Evolutionary conservation across 805 yeast genomes (phyloP).

Genomic region (Candida nonsorbophila): DNA sequence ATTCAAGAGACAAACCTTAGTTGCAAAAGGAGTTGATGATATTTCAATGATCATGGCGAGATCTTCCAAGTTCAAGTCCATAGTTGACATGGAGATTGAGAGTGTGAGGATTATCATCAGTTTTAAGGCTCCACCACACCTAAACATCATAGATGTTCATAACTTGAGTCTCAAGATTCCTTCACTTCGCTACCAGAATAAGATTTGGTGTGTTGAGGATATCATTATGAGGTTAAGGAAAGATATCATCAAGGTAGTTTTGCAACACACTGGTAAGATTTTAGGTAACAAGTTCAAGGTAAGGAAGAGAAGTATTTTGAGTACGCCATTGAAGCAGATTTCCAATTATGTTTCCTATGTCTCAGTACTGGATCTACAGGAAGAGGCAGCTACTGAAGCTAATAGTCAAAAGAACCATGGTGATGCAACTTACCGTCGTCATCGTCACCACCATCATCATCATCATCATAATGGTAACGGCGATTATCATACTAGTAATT

Average conservation of each 20-base stretch:
- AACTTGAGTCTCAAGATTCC: conserved; percentile 68
- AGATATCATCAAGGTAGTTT: conserved; percentile 51
- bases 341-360: conserved; percentile 31
- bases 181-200: conserved; percentile 36
- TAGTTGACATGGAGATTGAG: conserved; percentile 30
- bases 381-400: conserved; percentile 7
- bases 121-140: conserved; percentile 68
- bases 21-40: conserved; percentile 21
- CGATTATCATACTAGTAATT: conserved; percentile 3
- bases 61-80: conserved; percentile 37
- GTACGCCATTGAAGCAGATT: conserved; percentile 35
- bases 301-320: conserved; percentile 22
- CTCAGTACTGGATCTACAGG: conserved; percentile 35
- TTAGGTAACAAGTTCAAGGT: conserved; percentile 65
- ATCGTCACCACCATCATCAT: conserved; percentile 8
- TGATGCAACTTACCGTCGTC: conserved; percentile 2
- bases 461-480: conserved; percentile 1
- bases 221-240: conserved; percentile 57
- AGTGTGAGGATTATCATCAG: conserved; percentile 52
- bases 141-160: conserved; percentile 71
- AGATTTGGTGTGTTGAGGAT: conserved; percentile 64
- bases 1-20: too few relatives aligned
- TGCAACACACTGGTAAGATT: conserved; percentile 70
- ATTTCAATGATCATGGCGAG: conserved; percentile 37
- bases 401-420: conserved; percentile 1